These are phyloP conservation scores for Eutrema yunnanense DNA, from an alignment of 345 rosid species.

Conservation along the genomic window DNA sequence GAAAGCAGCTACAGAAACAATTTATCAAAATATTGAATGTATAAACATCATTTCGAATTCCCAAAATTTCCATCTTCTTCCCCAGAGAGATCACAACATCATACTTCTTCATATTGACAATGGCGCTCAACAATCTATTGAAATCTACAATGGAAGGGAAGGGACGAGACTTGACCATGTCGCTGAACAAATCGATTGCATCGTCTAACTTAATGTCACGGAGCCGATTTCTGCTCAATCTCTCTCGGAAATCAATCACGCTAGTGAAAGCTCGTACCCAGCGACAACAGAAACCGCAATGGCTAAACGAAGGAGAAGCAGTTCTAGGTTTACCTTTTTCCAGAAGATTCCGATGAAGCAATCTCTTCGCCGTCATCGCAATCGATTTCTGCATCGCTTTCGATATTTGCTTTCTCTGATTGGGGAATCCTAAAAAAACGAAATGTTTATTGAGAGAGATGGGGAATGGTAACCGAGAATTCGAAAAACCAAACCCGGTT, in stretches of 20 bases:
- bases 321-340: neutral
- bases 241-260: slow-evolving; percentile 2
- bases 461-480: neutral
- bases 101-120: slow-evolving; percentile 17
- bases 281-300: slow-evolving; percentile 9
- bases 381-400: slow-evolving; percentile 16
- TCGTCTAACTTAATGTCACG: slow-evolving; percentile 11
- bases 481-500: neutral
- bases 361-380: slow-evolving; percentile 19
- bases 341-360: slow-evolving; percentile 18
- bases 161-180: slow-evolving; percentile 18
- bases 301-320: slow-evolving; percentile 6
- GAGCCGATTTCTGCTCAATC: slow-evolving; percentile 3
- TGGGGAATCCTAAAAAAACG: neutral
- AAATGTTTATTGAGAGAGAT: neutral
- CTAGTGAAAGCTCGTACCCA: slow-evolving; percentile 3
- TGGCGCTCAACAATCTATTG: slow-evolving; percentile 14
- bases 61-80: slow-evolving; percentile 15
- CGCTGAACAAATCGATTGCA: slow-evolving; percentile 19
- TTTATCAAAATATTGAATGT: slow-evolving; percentile 21
- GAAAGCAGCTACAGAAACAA: slow-evolving; percentile 19
- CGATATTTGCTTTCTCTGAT: neutral
- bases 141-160: slow-evolving; percentile 14
- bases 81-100: slow-evolving; percentile 19
- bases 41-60: slow-evolving; percentile 10